Conservation (phyloP, 2,329 filamentous ascomycete genomes). For the Tolypocladium ovalisporum region DNA sequence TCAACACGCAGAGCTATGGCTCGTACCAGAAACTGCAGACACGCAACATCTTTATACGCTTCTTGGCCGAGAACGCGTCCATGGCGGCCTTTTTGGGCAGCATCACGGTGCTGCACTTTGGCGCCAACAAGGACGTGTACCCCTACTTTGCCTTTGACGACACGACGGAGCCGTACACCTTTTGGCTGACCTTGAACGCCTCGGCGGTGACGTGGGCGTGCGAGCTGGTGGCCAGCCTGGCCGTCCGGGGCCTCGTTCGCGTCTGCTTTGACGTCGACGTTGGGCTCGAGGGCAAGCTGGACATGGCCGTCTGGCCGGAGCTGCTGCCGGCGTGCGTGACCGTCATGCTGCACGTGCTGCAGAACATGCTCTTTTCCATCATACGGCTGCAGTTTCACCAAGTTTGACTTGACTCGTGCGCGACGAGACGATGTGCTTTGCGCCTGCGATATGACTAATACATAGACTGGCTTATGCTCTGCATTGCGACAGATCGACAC, state of each 20-base stretch:
- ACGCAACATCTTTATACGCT: slow-evolving; percentile 57
- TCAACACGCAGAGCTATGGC: slow-evolving; percentile 49
- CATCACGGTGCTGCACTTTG: slow-evolving; percentile 55
- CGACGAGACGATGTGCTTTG: neutral
- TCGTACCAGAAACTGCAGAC: slow-evolving; percentile 57
- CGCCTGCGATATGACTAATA: neutral
- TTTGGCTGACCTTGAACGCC: slow-evolving; percentile 51
- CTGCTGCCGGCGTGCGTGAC: slow-evolving; percentile 54
- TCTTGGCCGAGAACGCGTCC: slow-evolving; percentile 54
- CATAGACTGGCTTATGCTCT: neutral
- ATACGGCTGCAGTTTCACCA: slow-evolving; percentile 48
- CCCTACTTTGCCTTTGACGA: slow-evolving; percentile 58
- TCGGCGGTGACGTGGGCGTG: slow-evolving; percentile 56
- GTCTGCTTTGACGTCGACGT: slow-evolving; percentile 51
- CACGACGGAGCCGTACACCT: slow-evolving; percentile 41
- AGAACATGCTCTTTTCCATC: slow-evolving; percentile 64
- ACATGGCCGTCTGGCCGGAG: slow-evolving; percentile 57
- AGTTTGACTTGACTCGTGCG: neutral
- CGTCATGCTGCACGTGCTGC: slow-evolving; percentile 56
- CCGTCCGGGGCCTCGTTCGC: slow-evolving; percentile 47
- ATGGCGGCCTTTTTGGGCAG: slow-evolving; percentile 59
- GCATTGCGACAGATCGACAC: neutral
- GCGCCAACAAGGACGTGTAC: slow-evolving; percentile 56
- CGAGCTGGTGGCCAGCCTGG: slow-evolving; percentile 50
- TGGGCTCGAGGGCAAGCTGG: slow-evolving; percentile 51